Percentiles rank a stretch among this genome's conserved stretches.
Evolutionary conservation across 2,329 filamentous ascomycete species (phyloP).

Genomic region (Aspergillus sp.): DNA sequence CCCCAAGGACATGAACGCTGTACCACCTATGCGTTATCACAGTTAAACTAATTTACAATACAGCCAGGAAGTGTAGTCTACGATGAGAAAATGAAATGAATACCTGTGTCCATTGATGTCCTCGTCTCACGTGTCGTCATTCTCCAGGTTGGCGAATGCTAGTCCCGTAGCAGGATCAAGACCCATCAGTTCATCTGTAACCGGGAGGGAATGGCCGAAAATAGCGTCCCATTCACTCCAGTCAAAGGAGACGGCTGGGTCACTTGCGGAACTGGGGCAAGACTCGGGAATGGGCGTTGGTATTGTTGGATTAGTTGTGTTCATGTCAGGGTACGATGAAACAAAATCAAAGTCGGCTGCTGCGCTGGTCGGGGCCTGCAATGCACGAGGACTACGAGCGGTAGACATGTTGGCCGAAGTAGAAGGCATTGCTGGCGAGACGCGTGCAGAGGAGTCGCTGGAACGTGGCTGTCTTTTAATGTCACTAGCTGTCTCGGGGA

Average conservation of each 20-base stretch:
- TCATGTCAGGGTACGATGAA: too few species aligned
- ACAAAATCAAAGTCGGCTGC: slow-evolving; percentile 43
- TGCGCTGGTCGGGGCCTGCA: slow-evolving; percentile 34
- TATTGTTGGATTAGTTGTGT: too few species aligned
- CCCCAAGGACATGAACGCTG: too few species aligned
- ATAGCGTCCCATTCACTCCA: slow-evolving; percentile 52
- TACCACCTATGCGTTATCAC: too few species aligned
- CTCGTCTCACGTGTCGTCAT: too few species aligned
- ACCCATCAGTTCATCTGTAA: slow-evolving; percentile 45
- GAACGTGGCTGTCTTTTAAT: too few species aligned
- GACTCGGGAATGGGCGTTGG: too few species aligned
- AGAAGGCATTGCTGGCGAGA: slow-evolving; percentile 10
- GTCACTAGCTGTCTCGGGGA: slow-evolving; percentile 14
- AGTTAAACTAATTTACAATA: too few species aligned
- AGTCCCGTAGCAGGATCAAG: slow-evolving; percentile 39
- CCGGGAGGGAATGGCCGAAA: slow-evolving; percentile 47
- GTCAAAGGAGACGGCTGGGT: slow-evolving; percentile 23
- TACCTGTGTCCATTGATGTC: too few species aligned
- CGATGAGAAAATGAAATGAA: too few species aligned
- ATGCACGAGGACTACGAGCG: slow-evolving; percentile 24
- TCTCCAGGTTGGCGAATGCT: slow-evolving; percentile 29
- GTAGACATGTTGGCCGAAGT: slow-evolving; percentile 24
- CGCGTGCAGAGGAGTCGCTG: not conserved
- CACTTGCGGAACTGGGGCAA: too few species aligned
- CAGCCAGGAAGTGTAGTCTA: too few species aligned